Percentiles rank a stretch among this genome's conserved stretches.
Evolutionary conservation across 1,284 basidiomycete genomes (phyloP).

Genomic region (Malassezia pachydermatis): DNA sequence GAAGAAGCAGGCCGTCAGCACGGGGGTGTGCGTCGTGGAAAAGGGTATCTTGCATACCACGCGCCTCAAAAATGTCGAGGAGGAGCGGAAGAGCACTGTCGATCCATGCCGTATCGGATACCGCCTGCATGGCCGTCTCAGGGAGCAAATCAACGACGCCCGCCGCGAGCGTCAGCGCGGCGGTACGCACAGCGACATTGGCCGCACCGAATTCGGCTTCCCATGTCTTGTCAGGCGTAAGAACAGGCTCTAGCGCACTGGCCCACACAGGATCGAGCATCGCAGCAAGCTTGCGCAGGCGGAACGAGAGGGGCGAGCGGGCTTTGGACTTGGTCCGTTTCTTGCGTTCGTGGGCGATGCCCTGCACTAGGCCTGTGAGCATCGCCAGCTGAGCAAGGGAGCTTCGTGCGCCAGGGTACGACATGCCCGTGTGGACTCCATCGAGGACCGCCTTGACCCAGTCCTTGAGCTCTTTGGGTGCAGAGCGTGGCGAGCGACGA

Average conservation of each 20-base stretch:
- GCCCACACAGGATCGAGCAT: conserved; percentile 5
- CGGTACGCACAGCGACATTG: neutral
- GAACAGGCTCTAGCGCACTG: neutral
- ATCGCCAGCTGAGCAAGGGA: conserved; percentile 33
- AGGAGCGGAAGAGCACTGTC: neutral
- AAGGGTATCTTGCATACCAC: neutral
- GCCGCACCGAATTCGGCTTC: neutral
- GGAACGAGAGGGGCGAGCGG: neutral
- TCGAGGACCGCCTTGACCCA: conserved; percentile 27
- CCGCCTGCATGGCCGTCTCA: neutral
- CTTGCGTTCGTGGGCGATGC: conserved; percentile 25
- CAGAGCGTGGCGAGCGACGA: conserved; percentile 23
- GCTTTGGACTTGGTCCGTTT: neutral
- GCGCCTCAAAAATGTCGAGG: conserved; percentile 5
- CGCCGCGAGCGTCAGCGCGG: conserved; percentile 10
- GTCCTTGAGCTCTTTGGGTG: conserved; percentile 23
- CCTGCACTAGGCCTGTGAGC: conserved; percentile 34
- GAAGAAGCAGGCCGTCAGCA: neutral
- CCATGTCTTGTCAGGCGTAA: neutral
- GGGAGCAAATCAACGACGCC: conserved; percentile 5
- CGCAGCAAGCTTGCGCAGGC: neutral
- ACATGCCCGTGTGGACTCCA: conserved; percentile 17
- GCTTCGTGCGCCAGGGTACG: neutral
- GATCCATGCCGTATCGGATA: conserved; percentile 9
- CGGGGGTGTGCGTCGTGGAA: neutral